A percentile compares a stretch with the other conserved stretches of the same genome.
These are phyloP conservation scores for Euphorbia tirucalli DNA, from an alignment of 345 rosid species.

Conservation along the genomic window DNA sequence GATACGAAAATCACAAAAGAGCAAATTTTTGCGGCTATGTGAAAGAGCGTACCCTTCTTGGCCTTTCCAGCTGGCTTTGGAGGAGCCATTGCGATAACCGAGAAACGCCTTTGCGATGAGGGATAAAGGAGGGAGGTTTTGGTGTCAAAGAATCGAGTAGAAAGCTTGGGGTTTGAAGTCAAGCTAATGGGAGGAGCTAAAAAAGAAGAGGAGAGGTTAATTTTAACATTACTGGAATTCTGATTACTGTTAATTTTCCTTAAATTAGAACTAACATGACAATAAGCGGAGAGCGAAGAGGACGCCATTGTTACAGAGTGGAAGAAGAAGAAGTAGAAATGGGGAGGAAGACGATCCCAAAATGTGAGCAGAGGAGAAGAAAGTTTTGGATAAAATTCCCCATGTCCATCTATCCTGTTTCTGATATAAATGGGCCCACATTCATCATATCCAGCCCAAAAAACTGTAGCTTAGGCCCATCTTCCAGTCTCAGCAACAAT, in stretches of 20 bases:
- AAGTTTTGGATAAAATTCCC: slow-evolving; percentile 27
- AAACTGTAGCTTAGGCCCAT: not conserved
- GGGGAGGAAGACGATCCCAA: slow-evolving; percentile 8
- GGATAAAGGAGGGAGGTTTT: slow-evolving; percentile 46
- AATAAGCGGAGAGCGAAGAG: slow-evolving; percentile 9
- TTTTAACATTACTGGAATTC: slow-evolving; percentile 10
- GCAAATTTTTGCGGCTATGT: not conserved
- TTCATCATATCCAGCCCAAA: not conserved
- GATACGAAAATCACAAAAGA: not conserved
- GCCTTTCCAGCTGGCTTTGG: slow-evolving; percentile 84
- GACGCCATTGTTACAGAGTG: slow-evolving; percentile 2
- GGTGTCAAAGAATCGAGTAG: slow-evolving; percentile 45
- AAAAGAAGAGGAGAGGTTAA: slow-evolving; percentile 41
- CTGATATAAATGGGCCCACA: not conserved
- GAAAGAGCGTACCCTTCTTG: slow-evolving; percentile 58
- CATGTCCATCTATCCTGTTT: not conserved
- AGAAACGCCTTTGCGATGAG: slow-evolving; percentile 54
- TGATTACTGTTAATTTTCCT: not conserved
- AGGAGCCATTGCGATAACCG: slow-evolving; percentile 92
- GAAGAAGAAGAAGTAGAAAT: not conserved
- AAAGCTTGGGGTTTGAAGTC: slow-evolving; percentile 48
- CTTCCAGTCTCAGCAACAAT: too few relatives aligned
- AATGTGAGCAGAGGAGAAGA: slow-evolving; percentile 24
- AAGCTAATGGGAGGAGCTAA: slow-evolving; percentile 36
- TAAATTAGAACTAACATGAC: slow-evolving; percentile 4